Base-by-base conservation (phyloP, 345 rosid genomes). In the Ailanthus altissimus region DNA sequence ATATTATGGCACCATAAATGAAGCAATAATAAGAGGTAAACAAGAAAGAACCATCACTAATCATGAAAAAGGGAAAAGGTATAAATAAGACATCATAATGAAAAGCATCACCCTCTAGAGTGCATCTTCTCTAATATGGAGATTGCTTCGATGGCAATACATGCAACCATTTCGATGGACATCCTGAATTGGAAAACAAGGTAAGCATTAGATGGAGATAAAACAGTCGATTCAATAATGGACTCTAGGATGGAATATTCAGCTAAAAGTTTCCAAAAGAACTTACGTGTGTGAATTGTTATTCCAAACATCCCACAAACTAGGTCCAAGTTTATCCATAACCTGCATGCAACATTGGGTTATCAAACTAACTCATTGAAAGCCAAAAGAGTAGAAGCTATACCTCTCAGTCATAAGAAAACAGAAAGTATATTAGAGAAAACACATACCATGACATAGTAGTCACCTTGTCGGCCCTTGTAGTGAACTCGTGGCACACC, bases 321-420 rank as follows among this genome's bases (percentile, higher is more conserved):
- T 94, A 53, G 94, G 97, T 59, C 98, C 95, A 64, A 93, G 90
- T 73, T 90, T 90, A 86, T 94, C 97, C 97, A 94, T 94, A 62
- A 94, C 96, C 97, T 94, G 87, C 74, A 81, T 58, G 43, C 12
- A 63, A 72, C 8, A 79, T 59, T 8, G 8, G 40, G 25, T 72
- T 5, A 36, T 20, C n/a, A 49, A 7, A 72, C 21, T 45, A 40
- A 64, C 10, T 28, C 20, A 21, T 9, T 70, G 8, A 11, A 71
- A 38, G 11, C 23, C 50, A 53, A 36, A 13, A 57, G 47, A 12
- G 43, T 54, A 20, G n/a, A 28, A 74, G 60, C 49, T 42, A 63
- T 5, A 63, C n/a, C 16, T 20, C 56, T 49, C 6, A 38, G 32
- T 46, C 77, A 36, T 14, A 12, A 67, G 6, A 32, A 45, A 40